phyloP scores from a whole-genome alignment of 208 protist genomes.

The Acanthamoeba royreba region DNA sequence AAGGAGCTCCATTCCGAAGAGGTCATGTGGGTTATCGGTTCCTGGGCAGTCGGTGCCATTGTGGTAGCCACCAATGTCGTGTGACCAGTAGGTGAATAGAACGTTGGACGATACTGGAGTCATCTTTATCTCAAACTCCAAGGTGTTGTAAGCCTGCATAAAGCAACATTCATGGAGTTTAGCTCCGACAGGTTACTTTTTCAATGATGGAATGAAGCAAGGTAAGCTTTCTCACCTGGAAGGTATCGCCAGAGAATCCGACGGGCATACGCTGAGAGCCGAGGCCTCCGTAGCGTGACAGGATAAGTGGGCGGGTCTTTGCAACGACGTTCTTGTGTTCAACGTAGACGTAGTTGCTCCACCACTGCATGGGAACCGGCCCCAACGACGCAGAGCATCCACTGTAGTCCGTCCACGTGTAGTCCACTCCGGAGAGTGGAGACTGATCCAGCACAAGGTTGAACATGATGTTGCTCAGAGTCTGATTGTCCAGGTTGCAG shows the following conservation, averaged over 20 bases:
- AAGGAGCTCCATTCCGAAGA: slow-evolving; percentile 63
- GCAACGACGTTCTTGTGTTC: neutral
- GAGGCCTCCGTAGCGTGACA: slow-evolving; percentile 64
- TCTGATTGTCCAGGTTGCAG: neutral
- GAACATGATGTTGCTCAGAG: neutral
- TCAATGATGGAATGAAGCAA: slow-evolving; percentile 62
- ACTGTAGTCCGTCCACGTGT: neutral
- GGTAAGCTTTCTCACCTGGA: slow-evolving; percentile 46
- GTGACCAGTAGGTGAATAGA: neutral
- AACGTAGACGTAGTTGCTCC: neutral
- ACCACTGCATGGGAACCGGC: neutral
- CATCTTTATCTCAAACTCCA: neutral
- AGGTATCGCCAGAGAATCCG: slow-evolving; percentile 71
- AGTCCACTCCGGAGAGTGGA: neutral
- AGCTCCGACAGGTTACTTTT: slow-evolving; percentile 63
- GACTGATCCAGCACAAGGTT: neutral
- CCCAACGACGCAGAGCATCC: neutral
- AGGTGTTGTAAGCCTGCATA: slow-evolving; percentile 20
- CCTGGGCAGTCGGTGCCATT: neutral
- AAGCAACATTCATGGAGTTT: slow-evolving; percentile 64
- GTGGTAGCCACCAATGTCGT: slow-evolving; percentile 48
- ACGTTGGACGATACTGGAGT: neutral
- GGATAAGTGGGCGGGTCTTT: neutral
- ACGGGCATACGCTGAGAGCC: slow-evolving; percentile 74
- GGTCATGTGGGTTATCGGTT: neutral